Conservation (phyloP, 192 early-diverging fungal species). For the Phlyctochytrium bullatum region DNA sequence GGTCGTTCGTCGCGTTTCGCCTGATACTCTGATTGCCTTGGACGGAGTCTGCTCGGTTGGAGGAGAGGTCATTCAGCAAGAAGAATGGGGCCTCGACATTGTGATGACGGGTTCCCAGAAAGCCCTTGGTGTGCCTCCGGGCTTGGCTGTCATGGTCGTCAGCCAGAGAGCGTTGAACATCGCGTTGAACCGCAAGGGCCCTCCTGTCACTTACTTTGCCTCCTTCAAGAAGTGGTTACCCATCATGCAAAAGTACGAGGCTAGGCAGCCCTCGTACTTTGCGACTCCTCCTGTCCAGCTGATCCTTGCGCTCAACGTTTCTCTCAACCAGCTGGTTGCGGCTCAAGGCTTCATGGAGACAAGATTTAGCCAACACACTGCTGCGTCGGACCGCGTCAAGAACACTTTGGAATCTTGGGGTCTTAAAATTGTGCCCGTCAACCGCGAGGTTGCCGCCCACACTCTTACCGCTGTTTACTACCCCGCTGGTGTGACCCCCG, state of each 20-base stretch:
- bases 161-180: constrained; percentile 71
- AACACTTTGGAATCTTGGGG: constrained; percentile 65
- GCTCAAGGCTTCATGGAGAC: constrained; percentile 63
- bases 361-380: constrained; percentile 75
- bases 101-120: constrained; percentile 94
- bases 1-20: constrained; percentile 71
- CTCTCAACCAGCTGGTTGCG: constrained; percentile 73
- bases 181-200: constrained; percentile 68
- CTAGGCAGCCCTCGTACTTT: constrained; percentile 89
- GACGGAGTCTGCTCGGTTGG: constrained; percentile 97
- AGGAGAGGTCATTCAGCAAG: constrained; percentile 87
- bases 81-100: constrained; percentile 88
- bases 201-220: constrained; percentile 85
- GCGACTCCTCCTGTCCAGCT: constrained; percentile 95
- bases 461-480: constrained; percentile 66
- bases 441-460: constrained; percentile 43
- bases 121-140: constrained; percentile 91
- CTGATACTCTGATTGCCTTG: constrained; percentile 84
- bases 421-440: constrained; percentile 64
- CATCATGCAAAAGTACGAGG: constrained; percentile 95
- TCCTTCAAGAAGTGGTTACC: constrained; percentile 94
- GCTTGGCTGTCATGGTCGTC: constrained; percentile 84
- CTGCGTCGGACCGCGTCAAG: constrained; percentile 72
- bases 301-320: constrained; percentile 81
- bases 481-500: constrained; percentile 73